A percentile compares a stretch with the other conserved stretches of the same genome.
Conservation (phyloP, 1,139 yeast genomes). For the Komagataea norvegica region DNA sequence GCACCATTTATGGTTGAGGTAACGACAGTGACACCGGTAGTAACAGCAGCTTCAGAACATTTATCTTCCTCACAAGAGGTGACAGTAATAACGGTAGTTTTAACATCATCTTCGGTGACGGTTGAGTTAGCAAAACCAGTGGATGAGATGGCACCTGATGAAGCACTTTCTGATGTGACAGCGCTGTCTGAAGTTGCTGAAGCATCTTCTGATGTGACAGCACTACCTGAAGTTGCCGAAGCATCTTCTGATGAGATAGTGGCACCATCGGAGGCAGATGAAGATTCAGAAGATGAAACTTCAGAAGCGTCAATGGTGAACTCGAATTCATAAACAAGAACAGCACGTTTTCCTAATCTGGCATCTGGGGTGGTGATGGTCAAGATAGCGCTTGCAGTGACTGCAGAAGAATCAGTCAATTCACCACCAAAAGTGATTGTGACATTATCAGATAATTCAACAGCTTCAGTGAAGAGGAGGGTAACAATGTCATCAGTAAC, state of each 20-base stretch:
- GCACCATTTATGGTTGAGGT: conserved; percentile 27
- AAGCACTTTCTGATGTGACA: background rate
- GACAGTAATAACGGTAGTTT: conserved; percentile 34
- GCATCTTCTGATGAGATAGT: background rate
- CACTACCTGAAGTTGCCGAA: background rate
- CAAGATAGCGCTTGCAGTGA: conserved; percentile 4
- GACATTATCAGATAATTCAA: conserved; percentile 4
- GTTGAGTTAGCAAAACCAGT: conserved; percentile 37
- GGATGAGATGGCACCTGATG: conserved; percentile 2
- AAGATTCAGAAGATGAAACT: background rate
- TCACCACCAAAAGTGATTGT: conserved; percentile 1
- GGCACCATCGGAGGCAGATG: background rate
- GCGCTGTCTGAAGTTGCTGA: background rate
- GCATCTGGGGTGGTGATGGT: conserved; percentile 2
- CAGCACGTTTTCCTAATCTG: background rate
- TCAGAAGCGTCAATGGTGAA: background rate
- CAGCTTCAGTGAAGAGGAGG: conserved; percentile 2
- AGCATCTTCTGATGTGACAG: background rate
- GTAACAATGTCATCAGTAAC: background rate
- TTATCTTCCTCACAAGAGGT: conserved; percentile 40
- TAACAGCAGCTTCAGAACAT: conserved; percentile 36
- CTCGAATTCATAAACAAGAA: background rate
- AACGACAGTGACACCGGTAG: conserved; percentile 36
- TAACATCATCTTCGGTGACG: conserved; percentile 26
- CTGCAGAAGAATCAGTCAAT: conserved; percentile 3